These are phyloP conservation scores for Dendrostoma leiphaemia DNA, from an alignment of 2,329 filamentous ascomycete genomes.

Conservation along the genomic window DNA sequence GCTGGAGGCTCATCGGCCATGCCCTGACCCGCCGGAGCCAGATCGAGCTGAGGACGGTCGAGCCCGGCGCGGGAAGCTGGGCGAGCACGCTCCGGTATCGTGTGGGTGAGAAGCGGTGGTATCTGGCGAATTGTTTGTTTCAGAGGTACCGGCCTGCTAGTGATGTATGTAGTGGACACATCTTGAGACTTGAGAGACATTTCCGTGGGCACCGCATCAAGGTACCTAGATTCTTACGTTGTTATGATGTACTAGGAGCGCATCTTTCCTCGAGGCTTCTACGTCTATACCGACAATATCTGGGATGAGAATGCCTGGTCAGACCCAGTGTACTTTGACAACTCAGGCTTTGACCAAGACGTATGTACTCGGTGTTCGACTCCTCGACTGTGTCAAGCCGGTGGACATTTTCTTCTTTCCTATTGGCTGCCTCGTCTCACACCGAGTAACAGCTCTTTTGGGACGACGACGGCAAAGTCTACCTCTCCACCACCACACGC, in stretches of 20 bases:
- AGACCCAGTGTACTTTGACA: conserved; percentile 53
- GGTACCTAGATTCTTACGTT: too few species aligned
- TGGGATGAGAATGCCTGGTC: conserved; percentile 50
- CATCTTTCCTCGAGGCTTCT: conserved; percentile 53
- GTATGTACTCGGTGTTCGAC: conserved; percentile 35
- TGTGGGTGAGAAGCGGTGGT: conserved; percentile 37
- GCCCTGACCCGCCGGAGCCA: conserved; percentile 49
- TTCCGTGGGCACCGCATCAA: too few species aligned
- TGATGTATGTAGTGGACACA: conserved; percentile 22
- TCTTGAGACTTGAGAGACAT: not conserved
- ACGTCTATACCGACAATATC: conserved; percentile 51
- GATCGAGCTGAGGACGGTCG: conserved; percentile 49
- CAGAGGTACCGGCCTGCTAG: conserved; percentile 38
- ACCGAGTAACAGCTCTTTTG: conserved; percentile 38
- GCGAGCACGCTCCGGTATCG: conserved; percentile 46
- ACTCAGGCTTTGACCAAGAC: conserved; percentile 53
- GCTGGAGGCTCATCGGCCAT: conserved; percentile 52
- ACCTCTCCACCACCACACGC: conserved; percentile 43
- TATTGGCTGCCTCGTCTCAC: too few species aligned
- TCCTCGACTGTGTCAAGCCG: too few species aligned
- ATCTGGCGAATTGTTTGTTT: conserved; percentile 44
- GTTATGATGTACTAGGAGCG: conserved; percentile 30
- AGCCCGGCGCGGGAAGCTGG: conserved; percentile 50
- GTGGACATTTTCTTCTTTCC: too few species aligned
- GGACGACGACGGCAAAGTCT: conserved; percentile 48